These are phyloP conservation scores for Biancaea sappan DNA, from an alignment of 306 rosid genomes.

Conservation along the genomic window DNA sequence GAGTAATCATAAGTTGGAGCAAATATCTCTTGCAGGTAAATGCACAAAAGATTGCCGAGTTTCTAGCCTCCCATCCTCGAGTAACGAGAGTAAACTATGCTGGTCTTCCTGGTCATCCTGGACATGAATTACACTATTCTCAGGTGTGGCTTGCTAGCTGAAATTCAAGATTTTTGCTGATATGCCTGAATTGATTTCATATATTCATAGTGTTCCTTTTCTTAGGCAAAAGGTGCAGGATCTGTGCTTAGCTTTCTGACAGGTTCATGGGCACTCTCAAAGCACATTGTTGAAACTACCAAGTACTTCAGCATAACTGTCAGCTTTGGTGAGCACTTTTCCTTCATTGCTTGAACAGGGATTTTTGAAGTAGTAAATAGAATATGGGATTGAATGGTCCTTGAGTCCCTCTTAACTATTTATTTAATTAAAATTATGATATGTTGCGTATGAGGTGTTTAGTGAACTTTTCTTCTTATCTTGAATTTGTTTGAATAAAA, in stretches of 20 bases:
- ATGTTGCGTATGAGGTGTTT: too few relatives aligned
- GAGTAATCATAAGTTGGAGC: background rate
- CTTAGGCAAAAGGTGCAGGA: conserved; percentile 93
- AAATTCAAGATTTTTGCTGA: conserved; percentile 28
- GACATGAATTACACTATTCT: conserved; percentile 75
- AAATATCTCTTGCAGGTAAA: conserved; percentile 61
- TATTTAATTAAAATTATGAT: too few relatives aligned
- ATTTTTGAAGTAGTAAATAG: background rate
- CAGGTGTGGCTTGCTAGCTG: conserved; percentile 55
- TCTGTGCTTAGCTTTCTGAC: conserved; percentile 92
- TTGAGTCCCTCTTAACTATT: background rate
- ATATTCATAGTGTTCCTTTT: conserved; percentile 16
- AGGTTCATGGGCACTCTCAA: conserved; percentile 80
- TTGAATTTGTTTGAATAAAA: too few relatives aligned
- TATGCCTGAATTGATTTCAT: background rate
- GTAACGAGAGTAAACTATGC: conserved; percentile 80
- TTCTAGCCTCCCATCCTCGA: conserved; percentile 76
- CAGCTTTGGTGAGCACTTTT: conserved; percentile 75
- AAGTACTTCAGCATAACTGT: conserved; percentile 90
- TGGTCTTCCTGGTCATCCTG: conserved; percentile 78
- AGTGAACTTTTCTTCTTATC: too few relatives aligned
- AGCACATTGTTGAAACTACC: conserved; percentile 85
- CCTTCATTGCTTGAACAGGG: background rate
- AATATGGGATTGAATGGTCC: background rate
- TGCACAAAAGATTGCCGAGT: conserved; percentile 94